Evolutionary conservation across 2,329 filamentous ascomycete genomes (phyloP).

Genomic region (Grosmannia huntii): DNA sequence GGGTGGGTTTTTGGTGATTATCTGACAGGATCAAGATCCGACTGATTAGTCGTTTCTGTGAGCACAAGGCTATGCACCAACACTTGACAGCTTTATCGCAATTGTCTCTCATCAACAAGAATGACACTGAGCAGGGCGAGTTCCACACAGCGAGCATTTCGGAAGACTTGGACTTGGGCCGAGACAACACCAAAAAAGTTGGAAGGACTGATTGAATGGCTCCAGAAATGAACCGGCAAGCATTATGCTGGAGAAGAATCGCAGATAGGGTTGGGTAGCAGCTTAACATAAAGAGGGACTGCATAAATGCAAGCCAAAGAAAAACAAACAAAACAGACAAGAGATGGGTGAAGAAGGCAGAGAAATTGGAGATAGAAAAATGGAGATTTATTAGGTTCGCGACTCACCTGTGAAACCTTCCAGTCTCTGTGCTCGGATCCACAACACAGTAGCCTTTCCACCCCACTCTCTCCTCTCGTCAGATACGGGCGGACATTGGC

Average conservation of each 20-base stretch:
- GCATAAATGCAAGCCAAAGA: not conserved
- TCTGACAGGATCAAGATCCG: not conserved
- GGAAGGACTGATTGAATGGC: not conserved
- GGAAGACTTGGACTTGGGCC: not conserved
- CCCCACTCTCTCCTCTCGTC: conserved; percentile 5
- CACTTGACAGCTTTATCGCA: not conserved
- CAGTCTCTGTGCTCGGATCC: not conserved
- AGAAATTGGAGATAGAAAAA: not conserved
- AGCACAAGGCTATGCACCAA: not conserved
- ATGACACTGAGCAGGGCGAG: not conserved
- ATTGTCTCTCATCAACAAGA: not conserved
- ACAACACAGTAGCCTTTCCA: conserved; percentile 5
- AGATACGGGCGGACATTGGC: conserved; percentile 6
- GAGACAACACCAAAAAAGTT: not conserved
- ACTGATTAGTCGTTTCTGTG: not conserved
- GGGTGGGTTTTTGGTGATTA: not conserved
- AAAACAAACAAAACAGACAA: not conserved
- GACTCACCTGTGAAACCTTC: conserved; percentile 7
- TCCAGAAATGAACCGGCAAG: not conserved
- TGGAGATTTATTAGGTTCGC: not conserved
- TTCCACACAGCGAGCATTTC: not conserved
- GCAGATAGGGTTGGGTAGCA: not conserved
- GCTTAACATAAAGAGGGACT: not conserved
- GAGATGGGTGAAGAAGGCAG: not conserved
- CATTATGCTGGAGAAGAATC: not conserved